These are phyloP conservation scores for Pilasporangium apinafurcum DNA, from an alignment of 352 stramenopile genomes.

Conservation along the genomic window DNA sequence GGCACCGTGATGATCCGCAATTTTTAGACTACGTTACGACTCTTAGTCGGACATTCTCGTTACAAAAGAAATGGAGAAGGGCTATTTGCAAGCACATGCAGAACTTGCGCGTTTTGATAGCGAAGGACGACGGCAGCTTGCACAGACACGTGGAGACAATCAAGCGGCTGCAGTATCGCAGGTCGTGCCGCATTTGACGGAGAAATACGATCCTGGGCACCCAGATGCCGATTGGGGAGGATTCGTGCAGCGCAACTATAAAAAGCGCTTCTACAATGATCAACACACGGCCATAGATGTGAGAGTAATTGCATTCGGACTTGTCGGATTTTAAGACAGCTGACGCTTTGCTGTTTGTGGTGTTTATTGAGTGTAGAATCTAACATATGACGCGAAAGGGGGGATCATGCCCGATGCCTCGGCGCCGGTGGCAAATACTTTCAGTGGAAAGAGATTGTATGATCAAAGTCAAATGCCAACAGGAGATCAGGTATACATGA, in stretches of 20 bases:
- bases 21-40: too few relatives aligned
- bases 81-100: constrained; percentile 27
- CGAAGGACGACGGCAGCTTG: constrained; percentile 1
- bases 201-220: constrained; percentile 72
- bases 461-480: constrained; percentile 33
- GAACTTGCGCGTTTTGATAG: constrained; percentile 25
- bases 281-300: constrained; percentile 35
- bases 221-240: constrained; percentile 72
- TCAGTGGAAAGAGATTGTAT: constrained; percentile 49
- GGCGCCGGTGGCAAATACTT: constrained; percentile 6
- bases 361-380: constrained; percentile 18
- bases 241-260: constrained; percentile 53
- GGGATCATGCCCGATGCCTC: constrained; percentile 42
- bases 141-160: not conserved
- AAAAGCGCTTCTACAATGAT: constrained; percentile 52
- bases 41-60: too few relatives aligned
- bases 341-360: not conserved
- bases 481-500: constrained; percentile 13
- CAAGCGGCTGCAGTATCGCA: constrained; percentile 7
- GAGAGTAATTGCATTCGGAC: constrained; percentile 2
- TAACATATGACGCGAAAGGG: constrained; percentile 44
- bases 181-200: constrained; percentile 38
- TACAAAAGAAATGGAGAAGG: constrained; percentile 30
- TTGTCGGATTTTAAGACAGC: too few relatives aligned
- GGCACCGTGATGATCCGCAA: too few relatives aligned